Evolutionary conservation across 805 yeast genomes (phyloP).

Genomic region (Candida palmyrensis): DNA sequence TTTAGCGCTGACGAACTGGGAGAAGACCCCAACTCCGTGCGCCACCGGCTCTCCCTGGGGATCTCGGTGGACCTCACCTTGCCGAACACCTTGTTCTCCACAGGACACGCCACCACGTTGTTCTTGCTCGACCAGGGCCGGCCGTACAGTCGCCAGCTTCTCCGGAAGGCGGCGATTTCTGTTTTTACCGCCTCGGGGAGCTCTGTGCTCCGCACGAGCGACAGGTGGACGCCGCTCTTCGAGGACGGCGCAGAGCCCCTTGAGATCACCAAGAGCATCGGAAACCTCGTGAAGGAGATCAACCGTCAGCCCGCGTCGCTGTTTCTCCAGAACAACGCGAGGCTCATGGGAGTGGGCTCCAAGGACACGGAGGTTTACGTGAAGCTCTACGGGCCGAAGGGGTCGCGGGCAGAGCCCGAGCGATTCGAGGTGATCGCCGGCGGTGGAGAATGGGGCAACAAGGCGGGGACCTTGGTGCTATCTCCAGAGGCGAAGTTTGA

Average conservation of each 20-base stretch:
- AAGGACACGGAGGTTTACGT: slow-evolving; percentile 41
- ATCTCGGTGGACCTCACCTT: slow-evolving; percentile 18
- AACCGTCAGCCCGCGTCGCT: slow-evolving; percentile 54
- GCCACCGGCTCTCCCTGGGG: neutral
- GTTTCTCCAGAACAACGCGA: slow-evolving; percentile 42
- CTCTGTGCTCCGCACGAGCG: slow-evolving; percentile 9
- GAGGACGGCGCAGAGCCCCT: slow-evolving; percentile 20
- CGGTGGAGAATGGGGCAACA: slow-evolving; percentile 74
- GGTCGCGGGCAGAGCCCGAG: slow-evolving; percentile 12
- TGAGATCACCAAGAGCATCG: slow-evolving; percentile 44
- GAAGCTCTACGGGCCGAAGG: slow-evolving; percentile 14
- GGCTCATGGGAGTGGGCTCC: slow-evolving; percentile 33
- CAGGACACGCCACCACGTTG: slow-evolving; percentile 28
- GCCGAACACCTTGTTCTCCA: slow-evolving; percentile 38
- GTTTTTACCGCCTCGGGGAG: neutral
- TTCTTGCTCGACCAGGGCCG: slow-evolving; percentile 20
- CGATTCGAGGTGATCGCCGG: slow-evolving; percentile 61
- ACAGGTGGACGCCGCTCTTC: slow-evolving; percentile 31
- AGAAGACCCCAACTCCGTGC: too few relatives aligned
- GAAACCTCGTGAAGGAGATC: slow-evolving; percentile 56
- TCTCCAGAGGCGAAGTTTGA: slow-evolving; percentile 49
- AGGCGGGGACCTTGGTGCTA: slow-evolving; percentile 59
- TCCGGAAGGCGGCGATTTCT: slow-evolving; percentile 20
- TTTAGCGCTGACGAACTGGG: slow-evolving; percentile 10
- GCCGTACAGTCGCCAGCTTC: slow-evolving; percentile 22